Percentiles rank a stretch among this genome's conserved stretches.
Conservation (phyloP, 106 monocot genomes). For the Phalaenopsis aphrodite region DNA sequence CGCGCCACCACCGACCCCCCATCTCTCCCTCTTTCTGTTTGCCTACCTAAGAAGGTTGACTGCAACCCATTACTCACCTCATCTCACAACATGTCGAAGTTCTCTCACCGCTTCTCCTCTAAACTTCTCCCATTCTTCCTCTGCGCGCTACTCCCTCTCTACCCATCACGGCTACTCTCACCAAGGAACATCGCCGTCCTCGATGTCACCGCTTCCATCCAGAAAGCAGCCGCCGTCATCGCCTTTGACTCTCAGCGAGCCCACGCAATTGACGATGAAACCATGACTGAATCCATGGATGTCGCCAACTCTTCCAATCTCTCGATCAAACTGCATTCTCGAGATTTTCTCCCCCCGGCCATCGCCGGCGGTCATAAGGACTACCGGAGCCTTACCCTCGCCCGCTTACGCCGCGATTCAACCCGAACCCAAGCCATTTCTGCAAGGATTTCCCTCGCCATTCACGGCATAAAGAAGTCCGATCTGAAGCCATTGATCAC, state of each 20-base stretch:
- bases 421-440: conserved; percentile 26
- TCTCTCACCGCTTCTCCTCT: background rate
- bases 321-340: background rate
- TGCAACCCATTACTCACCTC: background rate
- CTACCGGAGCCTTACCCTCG: conserved; percentile 51
- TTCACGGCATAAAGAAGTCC: conserved; percentile 16
- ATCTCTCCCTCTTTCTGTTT: background rate
- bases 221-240: conserved; percentile 10
- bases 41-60: background rate
- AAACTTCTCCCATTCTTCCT: conserved; percentile 5
- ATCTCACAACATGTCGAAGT: conserved; percentile 14
- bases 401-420: conserved; percentile 48
- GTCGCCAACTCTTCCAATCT: background rate
- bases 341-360: background rate
- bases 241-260: conserved; percentile 16
- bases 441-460: conserved; percentile 30
- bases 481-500: conserved; percentile 37
- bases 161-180: conserved; percentile 7
- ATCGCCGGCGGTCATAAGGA: conserved; percentile 19
- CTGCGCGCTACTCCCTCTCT: background rate
- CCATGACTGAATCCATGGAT: background rate
- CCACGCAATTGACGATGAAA: conserved; percentile 15
- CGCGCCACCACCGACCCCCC: background rate
- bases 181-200: conserved; percentile 15
- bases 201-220: conserved; percentile 32